Percentiles rank a stretch among this genome's conserved stretches.
phyloP scores from a whole-genome alignment of 805 yeast genomes.

The Wickerhamiella dianesei region DNA sequence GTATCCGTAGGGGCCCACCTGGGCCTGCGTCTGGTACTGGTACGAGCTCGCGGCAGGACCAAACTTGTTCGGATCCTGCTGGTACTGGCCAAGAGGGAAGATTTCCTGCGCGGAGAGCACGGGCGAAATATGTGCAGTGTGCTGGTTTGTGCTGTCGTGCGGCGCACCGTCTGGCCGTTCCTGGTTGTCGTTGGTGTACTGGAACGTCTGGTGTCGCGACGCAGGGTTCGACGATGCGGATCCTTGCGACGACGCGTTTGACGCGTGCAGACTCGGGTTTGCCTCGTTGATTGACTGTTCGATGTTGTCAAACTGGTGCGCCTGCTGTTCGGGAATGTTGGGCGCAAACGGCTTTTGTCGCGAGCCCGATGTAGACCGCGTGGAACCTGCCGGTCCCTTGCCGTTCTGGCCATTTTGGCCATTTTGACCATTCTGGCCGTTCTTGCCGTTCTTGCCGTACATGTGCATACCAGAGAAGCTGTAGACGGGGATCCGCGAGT shows the following conservation, averaged over 20 bases:
- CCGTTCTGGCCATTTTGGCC: too few relatives aligned
- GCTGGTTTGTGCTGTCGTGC: neutral
- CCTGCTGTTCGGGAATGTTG: neutral
- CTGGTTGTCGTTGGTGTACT: neutral
- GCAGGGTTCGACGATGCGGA: neutral
- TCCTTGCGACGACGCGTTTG: neutral
- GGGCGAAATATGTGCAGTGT: neutral
- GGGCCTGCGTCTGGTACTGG: neutral
- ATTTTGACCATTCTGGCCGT: neutral
- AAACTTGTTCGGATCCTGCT: neutral
- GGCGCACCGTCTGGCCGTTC: neutral
- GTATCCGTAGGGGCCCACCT: neutral
- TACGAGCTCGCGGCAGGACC: neutral
- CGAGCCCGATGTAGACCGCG: neutral
- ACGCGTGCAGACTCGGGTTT: neutral
- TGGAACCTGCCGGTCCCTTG: too few relatives aligned
- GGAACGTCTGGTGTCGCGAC: neutral
- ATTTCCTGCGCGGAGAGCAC: neutral
- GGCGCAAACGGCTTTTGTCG: neutral
- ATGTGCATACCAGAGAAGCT: conserved; percentile 8
- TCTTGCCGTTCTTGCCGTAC: neutral
- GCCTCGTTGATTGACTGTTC: neutral
- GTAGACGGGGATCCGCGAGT: conserved; percentile 13
- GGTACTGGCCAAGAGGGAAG: neutral
- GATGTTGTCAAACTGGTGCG: neutral